Evolutionary conservation across 176 grass and related monocot species (phyloP).

Genomic region (Microstegium vimineum): DNA sequence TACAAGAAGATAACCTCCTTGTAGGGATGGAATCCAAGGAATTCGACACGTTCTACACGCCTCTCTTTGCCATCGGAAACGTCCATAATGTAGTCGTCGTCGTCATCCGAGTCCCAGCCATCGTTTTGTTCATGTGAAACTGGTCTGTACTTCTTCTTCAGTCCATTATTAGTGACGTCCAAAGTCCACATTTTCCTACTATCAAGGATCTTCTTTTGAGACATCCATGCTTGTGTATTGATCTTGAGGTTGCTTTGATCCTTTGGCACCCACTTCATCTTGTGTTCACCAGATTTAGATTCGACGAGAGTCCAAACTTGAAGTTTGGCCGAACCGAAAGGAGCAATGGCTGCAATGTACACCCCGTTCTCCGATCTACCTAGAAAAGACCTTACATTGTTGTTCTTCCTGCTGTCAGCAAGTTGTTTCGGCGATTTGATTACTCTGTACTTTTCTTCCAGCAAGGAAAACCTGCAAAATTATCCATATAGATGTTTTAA

Average conservation of each 20-base stretch:
- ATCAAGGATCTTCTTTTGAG: no score
- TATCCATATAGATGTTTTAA: no score
- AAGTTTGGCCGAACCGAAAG: rapidly evolving
- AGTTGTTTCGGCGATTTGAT: background rate
- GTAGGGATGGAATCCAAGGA: background rate
- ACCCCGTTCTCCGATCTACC: background rate
- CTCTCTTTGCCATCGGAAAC: background rate
- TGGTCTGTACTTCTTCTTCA: background rate
- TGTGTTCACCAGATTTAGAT: rapidly evolving
- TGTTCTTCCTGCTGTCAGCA: background rate
- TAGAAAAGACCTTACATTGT: background rate
- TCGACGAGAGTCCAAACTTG: background rate
- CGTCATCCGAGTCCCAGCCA: background rate
- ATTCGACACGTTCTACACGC: background rate
- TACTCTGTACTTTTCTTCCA: background rate
- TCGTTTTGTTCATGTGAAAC: background rate
- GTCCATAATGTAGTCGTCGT: background rate
- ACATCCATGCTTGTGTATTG: background rate
- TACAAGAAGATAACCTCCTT: background rate
- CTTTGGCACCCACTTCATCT: background rate
- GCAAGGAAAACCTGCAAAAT: background rate
- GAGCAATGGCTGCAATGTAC: background rate
- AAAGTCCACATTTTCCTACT: no score
- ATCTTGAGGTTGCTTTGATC: background rate
- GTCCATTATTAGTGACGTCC: no score